Conservation (phyloP, 1,139 yeast species). For the Zygoascus meyerae region DNA sequence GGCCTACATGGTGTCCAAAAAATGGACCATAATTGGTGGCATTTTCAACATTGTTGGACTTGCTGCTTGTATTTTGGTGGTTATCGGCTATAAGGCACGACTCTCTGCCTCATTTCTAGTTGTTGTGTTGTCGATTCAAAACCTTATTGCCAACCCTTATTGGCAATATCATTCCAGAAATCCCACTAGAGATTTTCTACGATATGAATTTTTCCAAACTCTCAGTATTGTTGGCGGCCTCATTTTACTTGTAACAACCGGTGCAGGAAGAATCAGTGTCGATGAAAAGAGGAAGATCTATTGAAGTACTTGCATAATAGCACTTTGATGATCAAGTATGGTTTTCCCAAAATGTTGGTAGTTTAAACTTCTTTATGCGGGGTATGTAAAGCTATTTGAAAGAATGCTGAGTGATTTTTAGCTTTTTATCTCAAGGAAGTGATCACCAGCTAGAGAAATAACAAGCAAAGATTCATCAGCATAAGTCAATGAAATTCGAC, state of each 20-base stretch:
- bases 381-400: no score
- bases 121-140: conserved; percentile 65
- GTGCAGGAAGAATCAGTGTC: conserved; percentile 90
- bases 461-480: no score
- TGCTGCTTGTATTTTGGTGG: conserved; percentile 68
- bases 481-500: no score
- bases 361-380: no score
- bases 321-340: no score
- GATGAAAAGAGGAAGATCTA: conserved; percentile 96
- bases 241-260: conserved; percentile 83
- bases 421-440: no score
- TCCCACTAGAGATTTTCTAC: conserved; percentile 80
- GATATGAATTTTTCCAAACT: conserved; percentile 93
- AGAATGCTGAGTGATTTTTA: no score
- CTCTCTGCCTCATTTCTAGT: conserved; percentile 80
- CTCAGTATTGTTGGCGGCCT: conserved; percentile 93
- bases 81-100: conserved; percentile 90
- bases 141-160: conserved; percentile 77
- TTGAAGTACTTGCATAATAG: conserved; percentile 34
- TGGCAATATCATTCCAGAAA: conserved; percentile 72
- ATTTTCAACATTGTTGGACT: conserved; percentile 67
- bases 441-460: no score
- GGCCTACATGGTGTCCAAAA: conserved; percentile 75
- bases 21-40: conserved; percentile 64
- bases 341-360: no score